Conservation (phyloP, 805 yeast genomes). For the Candida fluviatilis region DNA sequence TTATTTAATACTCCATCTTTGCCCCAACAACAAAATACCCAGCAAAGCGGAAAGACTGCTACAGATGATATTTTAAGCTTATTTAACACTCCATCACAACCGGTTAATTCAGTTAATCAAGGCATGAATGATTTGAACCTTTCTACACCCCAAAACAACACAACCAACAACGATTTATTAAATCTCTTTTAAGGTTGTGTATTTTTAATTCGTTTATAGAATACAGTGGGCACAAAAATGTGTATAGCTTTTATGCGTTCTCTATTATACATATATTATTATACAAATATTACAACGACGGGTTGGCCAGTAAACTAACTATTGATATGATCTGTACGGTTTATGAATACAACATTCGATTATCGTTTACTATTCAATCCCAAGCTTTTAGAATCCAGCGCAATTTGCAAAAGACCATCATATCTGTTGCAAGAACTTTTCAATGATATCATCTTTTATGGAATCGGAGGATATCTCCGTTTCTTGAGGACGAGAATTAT, state of each 20-base stretch:
- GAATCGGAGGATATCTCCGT: neutral
- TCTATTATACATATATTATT: conserved; percentile 1
- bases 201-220: neutral
- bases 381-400: too few relatives aligned
- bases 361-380: too few relatives aligned
- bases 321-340: too few relatives aligned
- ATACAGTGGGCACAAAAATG: neutral
- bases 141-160: conserved; percentile 4
- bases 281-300: neutral
- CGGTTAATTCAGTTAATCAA: conserved; percentile 4
- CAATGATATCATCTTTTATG: conserved; percentile 8
- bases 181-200: conserved; percentile 31
- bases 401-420: too few relatives aligned
- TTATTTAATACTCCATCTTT: conserved; percentile 47
- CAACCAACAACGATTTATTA: conserved; percentile 26
- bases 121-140: conserved; percentile 12
- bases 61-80: conserved; percentile 45
- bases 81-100: conserved; percentile 24
- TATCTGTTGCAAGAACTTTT: conserved; percentile 7
- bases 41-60: conserved; percentile 7
- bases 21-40: conserved; percentile 12
- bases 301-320: too few relatives aligned
- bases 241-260: neutral
- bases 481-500: conserved; percentile 1
- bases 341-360: too few relatives aligned